Conservation (phyloP, 2,329 filamentous ascomycete genomes). For the Fusarium acutatum region DNA sequence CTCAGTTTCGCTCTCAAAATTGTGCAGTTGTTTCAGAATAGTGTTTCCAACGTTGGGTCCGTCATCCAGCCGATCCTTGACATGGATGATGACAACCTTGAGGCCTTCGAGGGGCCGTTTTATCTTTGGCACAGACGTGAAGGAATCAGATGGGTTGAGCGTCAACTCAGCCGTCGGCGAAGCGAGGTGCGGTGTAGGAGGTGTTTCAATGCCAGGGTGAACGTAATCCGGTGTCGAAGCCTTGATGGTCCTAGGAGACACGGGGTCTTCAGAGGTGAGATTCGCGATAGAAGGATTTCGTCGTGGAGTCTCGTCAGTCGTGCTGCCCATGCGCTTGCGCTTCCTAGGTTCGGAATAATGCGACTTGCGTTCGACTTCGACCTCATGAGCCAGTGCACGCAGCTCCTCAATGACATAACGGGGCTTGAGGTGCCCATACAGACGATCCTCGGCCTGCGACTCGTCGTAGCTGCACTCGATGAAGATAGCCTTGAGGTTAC, state of each 20-base stretch:
- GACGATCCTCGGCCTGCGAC: constrained; percentile 74
- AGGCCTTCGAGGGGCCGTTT: constrained; percentile 71
- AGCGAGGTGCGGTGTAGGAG: constrained; percentile 56
- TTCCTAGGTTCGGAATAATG: constrained; percentile 61
- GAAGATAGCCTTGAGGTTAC: constrained; percentile 81
- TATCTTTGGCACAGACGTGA: constrained; percentile 33
- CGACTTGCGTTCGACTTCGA: constrained; percentile 61
- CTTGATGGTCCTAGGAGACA: constrained; percentile 61
- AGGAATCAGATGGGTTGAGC: constrained; percentile 49
- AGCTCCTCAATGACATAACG: constrained; percentile 84
- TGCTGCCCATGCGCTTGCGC: constrained; percentile 65
- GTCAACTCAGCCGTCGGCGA: constrained; percentile 59
- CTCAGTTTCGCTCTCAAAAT: constrained; percentile 72
- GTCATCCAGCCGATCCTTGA: constrained; percentile 86
- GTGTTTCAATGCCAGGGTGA: constrained; percentile 46
- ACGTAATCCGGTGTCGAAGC: constrained; percentile 31
- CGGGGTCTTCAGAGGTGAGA: constrained; percentile 52
- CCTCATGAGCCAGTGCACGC: constrained; percentile 73
- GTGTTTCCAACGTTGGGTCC: constrained; percentile 69
- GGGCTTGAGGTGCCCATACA: constrained; percentile 92
- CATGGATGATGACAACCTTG: constrained; percentile 87
- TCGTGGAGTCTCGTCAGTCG: constrained; percentile 33
- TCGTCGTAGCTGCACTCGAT: constrained; percentile 97
- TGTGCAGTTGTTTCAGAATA: constrained; percentile 75
- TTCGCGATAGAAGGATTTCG: constrained; percentile 35